Evolutionary conservation across 1,139 yeast species (phyloP).

Genomic region (Pichia kudriavzevii): DNA sequence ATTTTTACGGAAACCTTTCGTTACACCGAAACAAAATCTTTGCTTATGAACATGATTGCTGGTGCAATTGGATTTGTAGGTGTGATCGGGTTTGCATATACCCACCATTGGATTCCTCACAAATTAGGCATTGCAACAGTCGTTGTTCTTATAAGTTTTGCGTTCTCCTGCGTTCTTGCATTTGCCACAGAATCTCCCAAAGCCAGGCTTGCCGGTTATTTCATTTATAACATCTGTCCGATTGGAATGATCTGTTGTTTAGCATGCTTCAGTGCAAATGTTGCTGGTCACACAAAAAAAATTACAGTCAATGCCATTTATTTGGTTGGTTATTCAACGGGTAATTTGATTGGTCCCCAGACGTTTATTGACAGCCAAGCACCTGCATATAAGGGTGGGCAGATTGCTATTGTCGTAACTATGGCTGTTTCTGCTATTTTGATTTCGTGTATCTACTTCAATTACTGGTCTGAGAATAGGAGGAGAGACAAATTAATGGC

Average conservation of each 20-base stretch:
- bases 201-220: slow-evolving; percentile 41
- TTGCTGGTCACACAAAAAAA: slow-evolving; percentile 43
- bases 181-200: slow-evolving; percentile 31
- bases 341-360: slow-evolving; percentile 56
- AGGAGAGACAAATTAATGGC: slow-evolving; percentile 25
- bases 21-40: slow-evolving; percentile 20
- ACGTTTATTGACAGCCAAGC: slow-evolving; percentile 37
- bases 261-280: slow-evolving; percentile 42
- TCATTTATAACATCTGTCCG: slow-evolving; percentile 31
- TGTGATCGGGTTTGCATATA: slow-evolving; percentile 28
- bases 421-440: slow-evolving; percentile 18
- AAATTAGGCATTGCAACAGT: slow-evolving; percentile 38
- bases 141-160: slow-evolving; percentile 32
- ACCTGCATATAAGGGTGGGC: slow-evolving; percentile 39
- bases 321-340: slow-evolving; percentile 51
- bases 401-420: slow-evolving; percentile 28
- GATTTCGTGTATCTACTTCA: slow-evolving; percentile 17
- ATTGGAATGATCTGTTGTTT: slow-evolving; percentile 37
- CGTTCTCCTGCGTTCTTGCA: slow-evolving; percentile 42
- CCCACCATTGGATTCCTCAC: slow-evolving; percentile 14
- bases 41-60: slow-evolving; percentile 28
- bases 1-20: slow-evolving; percentile 19
- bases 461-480: slow-evolving; percentile 24
- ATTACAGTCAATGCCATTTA: slow-evolving; percentile 50
- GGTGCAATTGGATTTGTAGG: slow-evolving; percentile 28